Evolutionary conservation across 345 rosid genomes (phyloP), one percentile per base, ranked within the genome.

Genomic region (Eucalyptus cladocalyx): DNA sequence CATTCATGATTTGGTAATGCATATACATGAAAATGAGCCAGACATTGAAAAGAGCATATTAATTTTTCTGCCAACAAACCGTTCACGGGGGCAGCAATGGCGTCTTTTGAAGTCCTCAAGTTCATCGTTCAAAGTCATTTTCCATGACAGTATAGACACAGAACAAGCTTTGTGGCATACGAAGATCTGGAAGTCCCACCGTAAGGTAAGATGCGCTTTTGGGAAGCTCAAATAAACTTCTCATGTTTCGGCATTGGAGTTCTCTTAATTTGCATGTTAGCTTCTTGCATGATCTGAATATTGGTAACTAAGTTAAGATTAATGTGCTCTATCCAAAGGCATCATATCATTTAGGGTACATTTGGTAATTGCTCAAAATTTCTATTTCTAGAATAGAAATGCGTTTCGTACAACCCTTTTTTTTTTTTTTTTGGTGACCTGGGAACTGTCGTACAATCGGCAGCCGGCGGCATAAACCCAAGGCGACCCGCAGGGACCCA

Each of bases 31-130:
- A 87, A 94, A 93, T 91, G 99, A 97, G 90, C 94, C 95, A 86
- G 98, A 97, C 88, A 94, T 94, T 72, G 98, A 96, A 88, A 97
- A 97, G 94, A 92, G 99, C 92, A 96, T 96, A 89, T 93, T 97
- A 95, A 93, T 96, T 91, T 97, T 97, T 92, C 99, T 97, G 92
- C 99, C 99, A 88, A 96, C 99, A 37, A 96, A 96, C 92, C 91
- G 90, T 89, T 93, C 97, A 49, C 93, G 96, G 90, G 96, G 92
- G 95, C 96, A 93, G 92, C 99, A 96, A 91, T 97, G 97, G 98
- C 7, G 92, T 89, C 95, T 88, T 88, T 88, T 96, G 92, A 91
- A 89, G 94, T 97, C 95, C 50, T 90, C 90, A 62, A 88, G 86
- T 89, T 92, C 95, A 48, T 89, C 91, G 88, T 96, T 96, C 88